phyloP scores from a whole-genome alignment of 208 protist genomes.

The Leishmania tropica region DNA sequence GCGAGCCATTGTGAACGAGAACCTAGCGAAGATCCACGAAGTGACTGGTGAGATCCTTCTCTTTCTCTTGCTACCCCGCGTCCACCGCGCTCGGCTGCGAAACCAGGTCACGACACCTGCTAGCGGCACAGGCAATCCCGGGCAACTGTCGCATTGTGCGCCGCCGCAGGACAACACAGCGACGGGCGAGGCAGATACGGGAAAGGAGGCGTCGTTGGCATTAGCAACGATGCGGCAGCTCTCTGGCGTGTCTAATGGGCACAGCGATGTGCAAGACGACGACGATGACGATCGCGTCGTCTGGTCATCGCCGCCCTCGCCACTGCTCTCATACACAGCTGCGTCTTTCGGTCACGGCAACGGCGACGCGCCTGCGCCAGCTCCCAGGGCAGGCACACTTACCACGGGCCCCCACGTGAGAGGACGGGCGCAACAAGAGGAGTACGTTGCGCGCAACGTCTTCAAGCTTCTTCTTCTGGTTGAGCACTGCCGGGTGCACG shows the following conservation, averaged over 20 bases:
- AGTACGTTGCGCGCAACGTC: constrained; percentile 26
- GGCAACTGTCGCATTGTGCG: not conserved
- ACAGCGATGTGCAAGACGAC: constrained; percentile 8
- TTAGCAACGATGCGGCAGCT: not conserved
- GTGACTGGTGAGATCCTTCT: constrained; percentile 10
- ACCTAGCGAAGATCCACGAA: constrained; percentile 7
- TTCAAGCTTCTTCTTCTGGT: constrained; percentile 36
- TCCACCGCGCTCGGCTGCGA: constrained; percentile 18
- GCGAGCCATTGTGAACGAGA: constrained; percentile 22
- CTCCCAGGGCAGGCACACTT: not conserved
- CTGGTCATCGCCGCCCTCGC: constrained; percentile 33
- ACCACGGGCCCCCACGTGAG: not conserved
- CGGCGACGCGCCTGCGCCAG: not conserved
- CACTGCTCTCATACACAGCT: constrained; percentile 16
- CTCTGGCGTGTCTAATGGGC: not conserved
- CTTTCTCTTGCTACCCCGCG: constrained; percentile 21
- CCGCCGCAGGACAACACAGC: not conserved
- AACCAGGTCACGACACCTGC: not conserved
- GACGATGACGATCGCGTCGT: constrained; percentile 24
- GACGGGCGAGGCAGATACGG: not conserved
- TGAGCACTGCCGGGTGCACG: constrained; percentile 28
- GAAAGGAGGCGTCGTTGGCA: not conserved
- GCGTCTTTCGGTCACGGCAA: not conserved
- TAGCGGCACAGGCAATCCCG: not conserved
- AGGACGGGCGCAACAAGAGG: constrained; percentile 16